phyloP scores from a whole-genome alignment of 805 yeast species.

The Henningerozyma blattae region DNA sequence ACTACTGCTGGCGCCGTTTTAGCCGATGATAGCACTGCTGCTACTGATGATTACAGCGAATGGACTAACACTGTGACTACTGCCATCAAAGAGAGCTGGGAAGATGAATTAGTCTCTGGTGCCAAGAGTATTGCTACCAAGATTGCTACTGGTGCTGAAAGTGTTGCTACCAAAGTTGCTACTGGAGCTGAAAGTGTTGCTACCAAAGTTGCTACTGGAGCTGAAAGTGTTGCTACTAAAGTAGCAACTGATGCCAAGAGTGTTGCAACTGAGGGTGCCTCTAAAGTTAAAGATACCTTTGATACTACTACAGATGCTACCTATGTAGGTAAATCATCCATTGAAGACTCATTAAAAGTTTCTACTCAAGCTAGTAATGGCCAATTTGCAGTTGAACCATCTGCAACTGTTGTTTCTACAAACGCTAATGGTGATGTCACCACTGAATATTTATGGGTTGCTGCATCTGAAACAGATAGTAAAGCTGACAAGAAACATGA shows the following conservation, averaged over 20 bases:
- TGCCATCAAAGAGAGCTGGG: neutral
- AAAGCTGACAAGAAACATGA: neutral
- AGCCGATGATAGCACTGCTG: neutral
- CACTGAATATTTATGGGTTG: conserved; percentile 10
- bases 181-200: neutral
- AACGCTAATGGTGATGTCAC: conserved; percentile 10
- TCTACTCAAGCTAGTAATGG: neutral
- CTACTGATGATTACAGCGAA: no score
- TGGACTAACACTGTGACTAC: no score
- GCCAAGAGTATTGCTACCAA: conserved; percentile 1
- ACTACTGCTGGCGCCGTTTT: neutral
- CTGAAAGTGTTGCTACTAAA: neutral
- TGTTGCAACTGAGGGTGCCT: conserved; percentile 1
- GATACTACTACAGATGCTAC: no score
- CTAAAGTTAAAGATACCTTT: conserved; percentile 2
- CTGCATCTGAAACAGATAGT: conserved; percentile 1
- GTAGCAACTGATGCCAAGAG: neutral
- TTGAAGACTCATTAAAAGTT: neutral
- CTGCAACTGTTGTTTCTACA: conserved; percentile 12
- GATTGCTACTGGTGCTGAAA: neutral
- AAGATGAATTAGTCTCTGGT: neutral
- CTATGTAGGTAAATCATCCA: no score
- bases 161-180: conserved; percentile 1
- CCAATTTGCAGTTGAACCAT: conserved; percentile 8
- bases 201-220: neutral